These are phyloP conservation scores for Coemansia sp. DNA, from an alignment of 192 early-diverging fungal species.

Conservation along the genomic window DNA sequence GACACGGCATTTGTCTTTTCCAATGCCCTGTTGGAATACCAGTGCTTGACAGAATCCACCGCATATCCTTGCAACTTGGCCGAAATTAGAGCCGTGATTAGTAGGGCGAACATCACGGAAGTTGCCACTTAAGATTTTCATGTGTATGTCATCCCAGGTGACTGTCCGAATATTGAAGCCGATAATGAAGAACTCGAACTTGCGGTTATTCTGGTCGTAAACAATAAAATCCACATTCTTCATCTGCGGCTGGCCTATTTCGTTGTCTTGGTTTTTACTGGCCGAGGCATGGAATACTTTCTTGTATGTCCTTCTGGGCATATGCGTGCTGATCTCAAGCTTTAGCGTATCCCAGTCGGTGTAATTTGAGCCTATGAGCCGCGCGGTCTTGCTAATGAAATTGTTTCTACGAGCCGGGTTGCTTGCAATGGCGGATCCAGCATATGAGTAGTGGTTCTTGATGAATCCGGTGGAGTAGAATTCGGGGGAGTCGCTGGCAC, in stretches of 20 bases:
- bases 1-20: not conserved
- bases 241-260: not conserved
- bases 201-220: not conserved
- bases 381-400: not conserved
- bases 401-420: not conserved
- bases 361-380: not conserved
- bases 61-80: not conserved
- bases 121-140: not conserved
- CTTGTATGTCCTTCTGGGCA: not conserved
- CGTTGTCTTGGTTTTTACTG: not conserved
- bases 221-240: not conserved
- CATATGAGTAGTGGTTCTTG: not conserved
- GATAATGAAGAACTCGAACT: not conserved
- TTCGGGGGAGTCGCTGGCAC: not conserved
- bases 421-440: not conserved
- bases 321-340: not conserved
- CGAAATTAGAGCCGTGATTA: too few species aligned
- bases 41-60: not conserved
- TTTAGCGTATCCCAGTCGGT: not conserved
- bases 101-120: too few species aligned
- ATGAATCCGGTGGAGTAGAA: not conserved
- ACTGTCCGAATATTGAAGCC: not conserved
- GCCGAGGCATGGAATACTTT: not conserved
- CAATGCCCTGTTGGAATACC: not conserved
- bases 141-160: not conserved